Percentiles rank a stretch among this genome's conserved stretches.
phyloP scores from a whole-genome alignment of 2,329 filamentous ascomycete genomes.

The Aspergillus ruber region DNA sequence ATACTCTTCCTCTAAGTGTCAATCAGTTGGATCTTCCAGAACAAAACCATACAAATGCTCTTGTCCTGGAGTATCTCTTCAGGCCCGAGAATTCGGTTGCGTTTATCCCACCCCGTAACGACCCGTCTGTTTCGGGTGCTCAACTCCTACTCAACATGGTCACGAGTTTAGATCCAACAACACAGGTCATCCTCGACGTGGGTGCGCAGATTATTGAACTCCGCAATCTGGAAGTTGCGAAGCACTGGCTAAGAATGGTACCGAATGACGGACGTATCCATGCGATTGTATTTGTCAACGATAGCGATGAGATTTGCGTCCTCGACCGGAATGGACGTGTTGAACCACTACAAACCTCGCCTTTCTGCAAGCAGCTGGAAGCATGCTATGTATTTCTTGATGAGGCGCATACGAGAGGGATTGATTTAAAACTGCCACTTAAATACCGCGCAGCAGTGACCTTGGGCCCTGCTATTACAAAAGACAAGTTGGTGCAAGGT shows the following conservation, averaged over 20 bases:
- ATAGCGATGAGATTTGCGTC: constrained; percentile 24
- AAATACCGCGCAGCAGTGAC: constrained; percentile 61
- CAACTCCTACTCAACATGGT: constrained; percentile 45
- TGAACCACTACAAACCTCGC: constrained; percentile 48
- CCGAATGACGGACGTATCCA: constrained; percentile 22
- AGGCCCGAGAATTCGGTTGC: constrained; percentile 42
- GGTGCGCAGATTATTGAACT: constrained; percentile 64
- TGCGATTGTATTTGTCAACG: constrained; percentile 52
- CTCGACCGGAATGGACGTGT: constrained; percentile 19
- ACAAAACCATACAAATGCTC: constrained; percentile 60
- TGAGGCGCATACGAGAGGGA: constrained; percentile 64
- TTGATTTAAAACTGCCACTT: constrained; percentile 56
- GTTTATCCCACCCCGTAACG: constrained; percentile 8
- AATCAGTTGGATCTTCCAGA: constrained; percentile 49
- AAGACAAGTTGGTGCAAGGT: constrained; percentile 65
- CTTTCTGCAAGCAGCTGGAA: constrained; percentile 52
- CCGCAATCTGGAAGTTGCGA: constrained; percentile 50
- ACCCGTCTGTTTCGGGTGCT: constrained; percentile 10
- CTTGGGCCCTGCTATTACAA: constrained; percentile 57
- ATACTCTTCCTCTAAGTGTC: constrained; percentile 53
- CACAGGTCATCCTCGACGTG: constrained; percentile 62
- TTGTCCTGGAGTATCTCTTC: constrained; percentile 57
- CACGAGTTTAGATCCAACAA: constrained; percentile 27
- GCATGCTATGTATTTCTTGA: constrained; percentile 63
- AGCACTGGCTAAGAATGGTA: constrained; percentile 45